Evolutionary conservation across 2,329 filamentous ascomycete genomes (phyloP), one percentile per base, ranked within the genome.

Genomic region (Dactylonectria macrodidyma): DNA sequence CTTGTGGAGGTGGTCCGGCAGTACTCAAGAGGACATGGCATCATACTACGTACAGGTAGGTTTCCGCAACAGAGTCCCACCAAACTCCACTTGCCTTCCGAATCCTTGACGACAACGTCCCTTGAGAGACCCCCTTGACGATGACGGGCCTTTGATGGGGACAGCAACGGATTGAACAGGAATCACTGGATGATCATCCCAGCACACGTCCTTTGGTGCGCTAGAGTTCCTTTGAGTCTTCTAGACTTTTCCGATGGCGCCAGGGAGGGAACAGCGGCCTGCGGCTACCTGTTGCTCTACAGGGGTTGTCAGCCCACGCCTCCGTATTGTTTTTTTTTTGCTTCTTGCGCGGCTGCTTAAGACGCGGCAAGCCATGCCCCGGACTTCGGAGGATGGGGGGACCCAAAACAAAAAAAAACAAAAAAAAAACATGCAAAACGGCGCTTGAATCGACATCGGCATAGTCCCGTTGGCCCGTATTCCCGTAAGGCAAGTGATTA

Each of bases 281-380:
- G 3, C 12, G 9, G n/a, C 44, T 51, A 58, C 26, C 7, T 30
- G 26, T 30, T 30, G 26, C 26, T 30, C 19, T 5, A 30, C 26
- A 30, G 26, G 59, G 14, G 56, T 55, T 58, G 58, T 44, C 62
- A 58, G 63, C 56, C 51, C 61, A 65, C 55, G 48, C 51, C 64
- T 72, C 67, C 69, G 57, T 51, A 50, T 30, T 75, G 75, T 68
- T 70, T 74, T 75, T 75, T 66, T 73, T 70, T 75, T 75, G 70
- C 71, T 75, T 75, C 68, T 73, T 70, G 63, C 67, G 70, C 73
- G 71, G 66, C 67, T 56, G 71, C 61, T 74, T 63, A 65, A 67
- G 41, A 57, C 16, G 51, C 58, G 44, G 54, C 38, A 34, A 64
- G 67, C 52, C 67, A 34, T 51, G 58, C 63, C 63, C 63, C 63